Percentiles rank a stretch among this genome's conserved stretches.
Conservation (phyloP, 2,329 filamentous ascomycete genomes). For the Bipolaris bicolor region DNA sequence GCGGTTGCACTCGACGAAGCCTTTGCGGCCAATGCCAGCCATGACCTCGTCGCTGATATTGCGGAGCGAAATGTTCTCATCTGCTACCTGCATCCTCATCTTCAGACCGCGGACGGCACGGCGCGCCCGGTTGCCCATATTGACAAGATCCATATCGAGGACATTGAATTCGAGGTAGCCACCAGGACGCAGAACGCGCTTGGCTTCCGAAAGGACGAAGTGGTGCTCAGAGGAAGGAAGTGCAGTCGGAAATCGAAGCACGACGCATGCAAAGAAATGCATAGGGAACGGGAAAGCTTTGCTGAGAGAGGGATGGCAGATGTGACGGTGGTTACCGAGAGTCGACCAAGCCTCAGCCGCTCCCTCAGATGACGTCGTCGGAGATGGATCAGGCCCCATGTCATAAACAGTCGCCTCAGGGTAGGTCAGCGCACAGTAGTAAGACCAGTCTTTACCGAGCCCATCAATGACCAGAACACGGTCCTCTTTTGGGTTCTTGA, state of each 20-base stretch:
- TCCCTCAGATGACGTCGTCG: slow-evolving; percentile 21
- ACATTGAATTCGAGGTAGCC: slow-evolving; percentile 81
- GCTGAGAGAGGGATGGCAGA: slow-evolving; percentile 68
- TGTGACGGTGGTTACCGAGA: slow-evolving; percentile 73
- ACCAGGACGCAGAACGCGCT: slow-evolving; percentile 77
- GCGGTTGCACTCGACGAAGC: slow-evolving; percentile 74
- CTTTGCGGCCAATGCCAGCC: slow-evolving; percentile 69
- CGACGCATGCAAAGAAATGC: slow-evolving; percentile 76
- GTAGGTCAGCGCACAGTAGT: slow-evolving; percentile 82
- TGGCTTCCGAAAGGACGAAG: slow-evolving; percentile 74
- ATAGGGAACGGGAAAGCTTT: slow-evolving; percentile 76
- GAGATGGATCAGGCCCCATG: slow-evolving; percentile 53
- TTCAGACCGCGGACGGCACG: slow-evolving; percentile 74
- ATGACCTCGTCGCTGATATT: slow-evolving; percentile 64
- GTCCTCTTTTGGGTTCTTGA: slow-evolving; percentile 64
- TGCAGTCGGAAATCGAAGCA: slow-evolving; percentile 77
- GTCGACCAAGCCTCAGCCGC: slow-evolving; percentile 44
- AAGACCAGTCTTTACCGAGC: slow-evolving; percentile 89
- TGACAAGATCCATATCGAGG: slow-evolving; percentile 79
- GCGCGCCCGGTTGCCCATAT: slow-evolving; percentile 76
- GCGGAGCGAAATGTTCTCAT: slow-evolving; percentile 65
- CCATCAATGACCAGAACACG: slow-evolving; percentile 80
- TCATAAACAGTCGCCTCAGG: slow-evolving; percentile 78
- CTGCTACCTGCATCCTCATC: slow-evolving; percentile 67
- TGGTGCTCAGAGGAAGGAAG: slow-evolving; percentile 72